phyloP scores from a whole-genome alignment of 805 yeast species.

The Sugiyamaella marilandica region DNA sequence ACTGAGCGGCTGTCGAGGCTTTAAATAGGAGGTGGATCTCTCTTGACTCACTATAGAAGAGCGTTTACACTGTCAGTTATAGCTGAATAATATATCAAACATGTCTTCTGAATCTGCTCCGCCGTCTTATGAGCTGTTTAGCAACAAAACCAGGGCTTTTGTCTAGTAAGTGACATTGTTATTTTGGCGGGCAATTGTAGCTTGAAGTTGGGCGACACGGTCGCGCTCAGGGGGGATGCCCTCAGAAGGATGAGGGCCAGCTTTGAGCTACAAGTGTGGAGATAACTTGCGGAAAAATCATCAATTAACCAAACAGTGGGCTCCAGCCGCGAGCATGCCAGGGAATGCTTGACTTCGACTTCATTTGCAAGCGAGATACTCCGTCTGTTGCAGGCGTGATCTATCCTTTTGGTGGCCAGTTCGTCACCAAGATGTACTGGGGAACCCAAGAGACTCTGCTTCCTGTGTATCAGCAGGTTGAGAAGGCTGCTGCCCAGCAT shows the following conservation, averaged over 20 bases:
- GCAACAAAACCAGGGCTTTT: slow-evolving; percentile 41
- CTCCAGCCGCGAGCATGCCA: slow-evolving; percentile 46
- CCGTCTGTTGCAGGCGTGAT: slow-evolving; percentile 46
- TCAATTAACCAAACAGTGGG: slow-evolving; percentile 24
- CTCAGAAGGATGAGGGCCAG: too few relatives aligned
- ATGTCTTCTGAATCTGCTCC: slow-evolving; percentile 1
- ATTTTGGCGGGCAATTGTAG: background rate
- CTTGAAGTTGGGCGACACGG: too few relatives aligned
- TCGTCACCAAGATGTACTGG: slow-evolving; percentile 45
- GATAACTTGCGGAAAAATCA: background rate
- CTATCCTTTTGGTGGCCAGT: slow-evolving; percentile 45
- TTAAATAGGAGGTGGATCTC: background rate
- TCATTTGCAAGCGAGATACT: slow-evolving; percentile 40
- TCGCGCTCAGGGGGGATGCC: too few relatives aligned
- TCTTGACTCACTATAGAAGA: background rate
- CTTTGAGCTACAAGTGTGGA: too few relatives aligned
- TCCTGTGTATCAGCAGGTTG: slow-evolving; percentile 43
- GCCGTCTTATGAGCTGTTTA: slow-evolving; percentile 37
- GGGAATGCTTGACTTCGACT: slow-evolving; percentile 46
- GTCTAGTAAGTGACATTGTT: slow-evolving; percentile 22
- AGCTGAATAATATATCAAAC: background rate
- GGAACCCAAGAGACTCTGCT: slow-evolving; percentile 44
- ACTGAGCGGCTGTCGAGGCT: slow-evolving; percentile 3
- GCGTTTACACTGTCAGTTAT: background rate
- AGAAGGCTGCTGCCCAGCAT: slow-evolving; percentile 39